Percentiles rank a stretch among this genome's conserved stretches.
Evolutionary conservation across 2,329 filamentous ascomycete genomes (phyloP).

Genomic region (Gremmenia infestans): DNA sequence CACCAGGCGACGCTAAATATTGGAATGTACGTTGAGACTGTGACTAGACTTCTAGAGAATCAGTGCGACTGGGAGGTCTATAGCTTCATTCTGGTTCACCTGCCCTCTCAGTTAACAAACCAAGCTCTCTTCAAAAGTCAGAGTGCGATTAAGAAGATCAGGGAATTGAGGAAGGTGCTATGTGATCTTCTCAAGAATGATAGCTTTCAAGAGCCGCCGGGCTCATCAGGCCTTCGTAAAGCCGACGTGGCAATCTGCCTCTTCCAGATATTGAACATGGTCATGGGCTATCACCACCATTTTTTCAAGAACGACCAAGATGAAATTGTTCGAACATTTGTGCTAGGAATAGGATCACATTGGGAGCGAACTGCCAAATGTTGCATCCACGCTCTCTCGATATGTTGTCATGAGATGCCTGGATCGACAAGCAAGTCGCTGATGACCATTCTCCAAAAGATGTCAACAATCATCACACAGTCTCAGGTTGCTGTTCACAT

Average conservation of each 20-base stretch:
- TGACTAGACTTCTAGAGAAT: conserved; percentile 68
- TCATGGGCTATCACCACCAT: conserved; percentile 83
- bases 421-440: conserved; percentile 80
- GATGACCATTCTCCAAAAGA: conserved; percentile 81
- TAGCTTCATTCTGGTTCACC: conserved; percentile 80
- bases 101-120: conserved; percentile 85
- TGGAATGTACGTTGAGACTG: conserved; percentile 64
- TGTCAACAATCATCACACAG: conserved; percentile 95
- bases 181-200: conserved; percentile 79
- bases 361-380: conserved; percentile 85
- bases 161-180: conserved; percentile 67
- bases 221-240: conserved; percentile 72
- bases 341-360: conserved; percentile 68
- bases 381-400: conserved; percentile 90
- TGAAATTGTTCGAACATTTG: conserved; percentile 81
- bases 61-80: conserved; percentile 88
- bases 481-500: conserved; percentile 90
- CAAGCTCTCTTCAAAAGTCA: conserved; percentile 67
- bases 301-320: conserved; percentile 84
- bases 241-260: conserved; percentile 86
- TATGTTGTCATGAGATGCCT: conserved; percentile 93
- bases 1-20: conserved; percentile 21
- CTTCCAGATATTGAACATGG: conserved; percentile 79
- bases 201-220: conserved; percentile 75
- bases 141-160: conserved; percentile 67